Base-by-base conservation (phyloP, 2,329 filamentous ascomycete genomes). In the Dactylellina haptotyla region DNA sequence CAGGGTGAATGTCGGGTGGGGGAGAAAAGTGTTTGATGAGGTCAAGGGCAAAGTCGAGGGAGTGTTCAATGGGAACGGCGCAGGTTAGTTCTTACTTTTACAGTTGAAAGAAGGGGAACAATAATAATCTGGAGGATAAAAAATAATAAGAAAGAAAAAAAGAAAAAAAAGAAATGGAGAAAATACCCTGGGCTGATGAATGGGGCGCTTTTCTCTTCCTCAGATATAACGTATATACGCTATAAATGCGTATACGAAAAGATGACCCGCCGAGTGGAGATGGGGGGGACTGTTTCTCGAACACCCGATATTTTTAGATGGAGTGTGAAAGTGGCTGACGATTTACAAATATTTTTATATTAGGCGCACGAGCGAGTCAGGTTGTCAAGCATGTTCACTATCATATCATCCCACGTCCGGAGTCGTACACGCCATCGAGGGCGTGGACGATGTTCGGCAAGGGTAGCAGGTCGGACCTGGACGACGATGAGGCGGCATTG, bases 321-420 rank as follows among this genome's bases (percentile, higher is more conserved):
- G n/a, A n/a, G n/a, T n/a, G n/a, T n/a, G n/a, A n/a, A n/a, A n/a
- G n/a, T n/a, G n/a, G 26, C 50, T 57, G 43, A 57, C 50, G 37
- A 45, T 20, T 8, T 51, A 32, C n/a, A 51, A 32, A 41, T 39
- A 28, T 39, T 26, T 14, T 12, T 14, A 4, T 37, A 23, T 64
- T 76, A 87, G 87, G 94, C 14, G 89, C 89, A 2, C 87, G 92
- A 30, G 94, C 94, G 1, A 93, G 93, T 1, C 94, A 98, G 82
- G 92, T 97, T 14, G 93, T 98, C 1, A 90, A 90, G 20, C 94
- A 98, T 81, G 89, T 96, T 53, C 94, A 99, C 81, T 98, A 96
- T 80, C 95, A 99, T 78, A 86, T 98, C 58, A 96, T 99, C 32
- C 94, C 94, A 0, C 84, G 94, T 37, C 93, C 93, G 79, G 62